These are phyloP conservation scores for Gastrolobium bilobum DNA, from an alignment of 306 rosid genomes.

Conservation along the genomic window DNA sequence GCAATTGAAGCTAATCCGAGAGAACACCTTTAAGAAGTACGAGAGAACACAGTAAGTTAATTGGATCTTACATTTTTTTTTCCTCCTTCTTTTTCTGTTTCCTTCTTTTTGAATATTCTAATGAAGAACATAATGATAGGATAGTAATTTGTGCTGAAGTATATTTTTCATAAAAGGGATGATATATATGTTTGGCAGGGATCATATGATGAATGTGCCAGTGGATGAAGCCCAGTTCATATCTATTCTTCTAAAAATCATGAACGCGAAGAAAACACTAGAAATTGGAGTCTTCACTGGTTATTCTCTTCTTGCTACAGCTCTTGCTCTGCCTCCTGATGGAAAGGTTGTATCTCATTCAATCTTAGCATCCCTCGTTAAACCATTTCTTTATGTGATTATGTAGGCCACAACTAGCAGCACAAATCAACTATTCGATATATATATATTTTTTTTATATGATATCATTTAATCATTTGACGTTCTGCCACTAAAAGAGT, in stretches of 20 bases:
- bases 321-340: constrained; percentile 66
- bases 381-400: no score
- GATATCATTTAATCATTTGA: not conserved
- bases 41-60: no score
- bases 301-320: constrained; percentile 75
- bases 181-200: constrained; percentile 46
- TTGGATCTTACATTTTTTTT: no score
- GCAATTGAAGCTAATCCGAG: constrained; percentile 66
- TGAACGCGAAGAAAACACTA: constrained; percentile 70
- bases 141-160: not conserved
- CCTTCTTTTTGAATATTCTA: not conserved
- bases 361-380: no score
- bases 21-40: constrained; percentile 49
- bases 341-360: constrained; percentile 49
- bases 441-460: no score
- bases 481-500: not conserved
- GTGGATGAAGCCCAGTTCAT: constrained; percentile 66
- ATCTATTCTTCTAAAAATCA: constrained; percentile 61
- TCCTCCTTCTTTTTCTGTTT: not conserved
- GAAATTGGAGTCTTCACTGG: constrained; percentile 78
- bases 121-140: no score
- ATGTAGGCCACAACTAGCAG: no score
- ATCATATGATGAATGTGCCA: constrained; percentile 54
- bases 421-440: no score
- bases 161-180: no score